Base-by-base conservation (phyloP, 2,329 filamentous ascomycete genomes). In the Teratosphaeria pseudoeucalypti region DNA sequence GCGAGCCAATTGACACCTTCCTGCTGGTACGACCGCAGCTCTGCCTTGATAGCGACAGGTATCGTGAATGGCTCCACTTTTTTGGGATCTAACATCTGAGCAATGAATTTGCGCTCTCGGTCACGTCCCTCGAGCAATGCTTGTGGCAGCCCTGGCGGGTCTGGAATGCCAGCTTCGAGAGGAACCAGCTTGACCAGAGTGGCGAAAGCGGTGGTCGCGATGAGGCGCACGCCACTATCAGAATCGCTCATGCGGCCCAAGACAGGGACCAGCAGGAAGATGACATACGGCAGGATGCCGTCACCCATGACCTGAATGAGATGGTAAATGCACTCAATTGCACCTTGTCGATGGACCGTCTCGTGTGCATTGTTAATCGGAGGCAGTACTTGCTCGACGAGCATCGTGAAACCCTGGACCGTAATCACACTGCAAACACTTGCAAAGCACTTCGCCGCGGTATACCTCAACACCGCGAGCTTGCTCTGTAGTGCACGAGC, bases 1-100 rank as follows among this genome's bases (percentile, higher is more conserved):
- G 95, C 87, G 57, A 99, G 84, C 94, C 94, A 99, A 72, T 99
- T 99, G 71, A 99, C 92, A 72, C 94, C 94, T 58, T 99, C 94
- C 74, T 99, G 94, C 73, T 99, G 95, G 71, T 99, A 99, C 0
- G 92, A 95, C 64, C 94, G 89, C 57, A 99, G 82, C 69, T 95
- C 90, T 0, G 94, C 95, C 74, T 97, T 97, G 78, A 99, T 99
- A 4, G 90, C 89, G 52, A 99, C 94, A 0, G 94, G 94, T 54
- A 99, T 95, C 64, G 88, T 78, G 74, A 97, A 99, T 0, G 89
- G 80, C 73, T 99, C 94, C 27, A 99, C 90, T 75, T 99, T 99
- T 75, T 96, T 95, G 5, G 91, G 89, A 71, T 99, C 94, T 57
- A 99, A 81, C 74, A 99, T 90, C 74, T 99, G 94, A 3, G 89